Evolutionary conservation across 2,329 filamentous ascomycete genomes (phyloP).

Genomic region (Xylariaceae sp.): DNA sequence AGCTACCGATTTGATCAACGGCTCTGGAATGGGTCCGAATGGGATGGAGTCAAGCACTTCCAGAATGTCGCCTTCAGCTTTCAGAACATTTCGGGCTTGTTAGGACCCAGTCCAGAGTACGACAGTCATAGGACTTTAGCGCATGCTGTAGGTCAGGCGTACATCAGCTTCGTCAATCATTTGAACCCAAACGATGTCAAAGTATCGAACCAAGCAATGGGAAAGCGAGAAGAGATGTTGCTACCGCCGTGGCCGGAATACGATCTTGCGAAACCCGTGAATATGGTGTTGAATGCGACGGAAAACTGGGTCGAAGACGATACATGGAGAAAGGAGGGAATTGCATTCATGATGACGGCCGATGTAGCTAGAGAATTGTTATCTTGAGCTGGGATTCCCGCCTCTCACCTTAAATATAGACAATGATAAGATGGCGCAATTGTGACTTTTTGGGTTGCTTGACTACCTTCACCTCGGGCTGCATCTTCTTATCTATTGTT

Average conservation of each 20-base stretch:
- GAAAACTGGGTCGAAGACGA: conserved; percentile 44
- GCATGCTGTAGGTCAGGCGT: conserved; percentile 39
- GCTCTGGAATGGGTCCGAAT: conserved; percentile 39
- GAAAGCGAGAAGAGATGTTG: neutral
- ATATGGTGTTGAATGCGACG: conserved; percentile 46
- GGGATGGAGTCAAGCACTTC: conserved; percentile 46
- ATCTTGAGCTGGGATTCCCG: conserved; percentile 6
- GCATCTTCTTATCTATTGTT: too few species aligned
- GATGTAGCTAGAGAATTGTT: conserved; percentile 38
- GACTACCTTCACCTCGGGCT: too few species aligned
- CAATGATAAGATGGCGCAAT: too few species aligned
- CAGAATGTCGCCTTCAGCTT: conserved; percentile 49
- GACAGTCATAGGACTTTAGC: conserved; percentile 37
- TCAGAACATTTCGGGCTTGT: conserved; percentile 46
- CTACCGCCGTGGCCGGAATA: conserved; percentile 25
- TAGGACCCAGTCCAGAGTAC: conserved; percentile 44
- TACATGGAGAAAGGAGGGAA: conserved; percentile 46
- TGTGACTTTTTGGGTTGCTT: too few species aligned
- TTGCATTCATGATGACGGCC: conserved; percentile 41
- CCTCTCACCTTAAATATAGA: too few species aligned
- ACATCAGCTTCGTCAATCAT: conserved; percentile 42
- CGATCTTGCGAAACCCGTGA: conserved; percentile 36
- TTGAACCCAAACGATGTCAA: conserved; percentile 39
- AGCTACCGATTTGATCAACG: conserved; percentile 50
- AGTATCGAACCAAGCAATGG: neutral